Base-by-base conservation (phyloP, 1,284 basidiomycete species). In the Cystobasidium slooffiae region DNA sequence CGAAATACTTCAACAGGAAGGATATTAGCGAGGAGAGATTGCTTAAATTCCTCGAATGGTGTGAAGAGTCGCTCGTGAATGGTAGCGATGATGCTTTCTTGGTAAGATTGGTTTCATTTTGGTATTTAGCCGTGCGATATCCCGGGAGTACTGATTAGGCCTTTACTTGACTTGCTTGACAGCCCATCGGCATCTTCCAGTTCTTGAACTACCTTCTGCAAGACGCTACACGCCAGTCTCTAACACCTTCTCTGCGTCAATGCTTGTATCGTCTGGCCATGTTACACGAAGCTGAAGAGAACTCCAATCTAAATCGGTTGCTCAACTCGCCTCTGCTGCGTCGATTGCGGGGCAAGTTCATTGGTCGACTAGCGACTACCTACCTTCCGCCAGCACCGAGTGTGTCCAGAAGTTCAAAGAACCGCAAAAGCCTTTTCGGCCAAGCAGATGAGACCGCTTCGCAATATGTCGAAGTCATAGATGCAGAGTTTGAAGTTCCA, bases 401-500 rank as follows among this genome's bases (percentile, higher is more conserved):
- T 1, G 6, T 39, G 5, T 39, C 46, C 9, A 47, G 18, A 24
- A 20, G 37, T 59, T 12, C 5, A 16, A 43, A 20, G 14, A 41
- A 14, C 37, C 37, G 18, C 6, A 43, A 31, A 3, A 6, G 39
- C 20, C 22, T 64, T 1, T 16, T 22, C 8, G 20, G 31, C 39
- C 6, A 18, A n/a, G 20, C 44, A 49, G 20, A 14, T 49, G 62
- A 24, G 6, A 6, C 44, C n/a, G 16, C 6, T 24, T 6, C 8
- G 43, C 3, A 41, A 16, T n/a, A 3, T 6, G 6, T 9, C 16
- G 12, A 59, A 10, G 56, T 46, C 14, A 31, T 37, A 31, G 55
- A 53, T 59, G 22, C 37, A 7, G 74, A 68, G 9, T 59, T 55
- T 20, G 55, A 68, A 10, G 63, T 68, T 14, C 58, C 93, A 0